Conservation (phyloP, 352 stramenopile species). For the Pythium brachiatum region DNA sequence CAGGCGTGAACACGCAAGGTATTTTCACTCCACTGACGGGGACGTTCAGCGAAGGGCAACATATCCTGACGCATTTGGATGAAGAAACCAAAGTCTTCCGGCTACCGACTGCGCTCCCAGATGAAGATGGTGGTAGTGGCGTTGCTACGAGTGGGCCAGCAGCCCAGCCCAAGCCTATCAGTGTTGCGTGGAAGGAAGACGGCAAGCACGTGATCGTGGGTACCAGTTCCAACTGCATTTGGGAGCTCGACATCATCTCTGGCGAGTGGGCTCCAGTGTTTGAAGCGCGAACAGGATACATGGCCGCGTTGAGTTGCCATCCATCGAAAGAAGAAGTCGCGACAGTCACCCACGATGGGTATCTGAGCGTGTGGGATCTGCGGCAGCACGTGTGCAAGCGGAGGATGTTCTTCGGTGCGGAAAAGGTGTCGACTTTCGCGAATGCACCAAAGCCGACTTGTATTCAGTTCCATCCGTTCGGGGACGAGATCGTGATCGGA, state of each 20-base stretch:
- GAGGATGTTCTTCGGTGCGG: conserved; percentile 30
- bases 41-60: conserved; percentile 48
- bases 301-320: conserved; percentile 38
- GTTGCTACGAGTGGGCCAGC: not conserved
- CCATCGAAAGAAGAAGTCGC: conserved; percentile 43
- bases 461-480: conserved; percentile 53
- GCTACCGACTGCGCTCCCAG: conserved; percentile 36
- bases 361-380: conserved; percentile 57
- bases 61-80: conserved; percentile 34
- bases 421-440: conserved; percentile 3
- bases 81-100: conserved; percentile 37
- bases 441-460: conserved; percentile 36
- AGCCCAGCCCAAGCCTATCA: conserved; percentile 44
- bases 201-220: conserved; percentile 45
- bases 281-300: conserved; percentile 42
- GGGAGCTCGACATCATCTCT: conserved; percentile 45
- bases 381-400: conserved; percentile 36
- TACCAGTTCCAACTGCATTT: conserved; percentile 61
- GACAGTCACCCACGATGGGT: conserved; percentile 50
- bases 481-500: conserved; percentile 50
- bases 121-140: conserved; percentile 20
- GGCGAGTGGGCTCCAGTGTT: conserved; percentile 55
- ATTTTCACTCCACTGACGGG: conserved; percentile 51
- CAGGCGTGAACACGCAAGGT: conserved; percentile 55
- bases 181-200: conserved; percentile 57